Conservation (phyloP, 345 rosid genomes). For the Sisymbrium altissimum region DNA sequence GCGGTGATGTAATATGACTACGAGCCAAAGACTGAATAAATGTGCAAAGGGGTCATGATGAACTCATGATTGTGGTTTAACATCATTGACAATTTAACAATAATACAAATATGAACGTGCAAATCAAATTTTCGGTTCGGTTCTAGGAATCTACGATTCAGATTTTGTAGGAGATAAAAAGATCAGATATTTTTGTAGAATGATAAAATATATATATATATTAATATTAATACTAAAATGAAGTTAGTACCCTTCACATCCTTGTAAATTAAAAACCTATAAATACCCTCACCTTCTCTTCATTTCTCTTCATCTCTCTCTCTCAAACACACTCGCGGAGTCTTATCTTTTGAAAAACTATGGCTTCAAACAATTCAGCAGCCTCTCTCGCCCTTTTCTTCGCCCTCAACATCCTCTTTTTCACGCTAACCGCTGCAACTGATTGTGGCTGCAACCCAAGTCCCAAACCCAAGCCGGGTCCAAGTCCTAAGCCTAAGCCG, state of each 20-base stretch:
- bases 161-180: too few species aligned
- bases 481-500: constrained; percentile 5
- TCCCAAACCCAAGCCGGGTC: constrained; percentile 3
- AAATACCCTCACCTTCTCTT: constrained; percentile 1
- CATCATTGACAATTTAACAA: too few species aligned
- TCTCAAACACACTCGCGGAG: not conserved
- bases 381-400: constrained; percentile 30
- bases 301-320: constrained; percentile 10
- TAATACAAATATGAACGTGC: too few species aligned
- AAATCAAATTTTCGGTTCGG: too few species aligned
- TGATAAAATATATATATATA: not conserved
- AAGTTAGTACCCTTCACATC: constrained; percentile 12
- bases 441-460: constrained; percentile 25
- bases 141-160: too few species aligned
- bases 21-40: too few species aligned
- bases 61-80: too few species aligned
- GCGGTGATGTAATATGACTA: too few species aligned
- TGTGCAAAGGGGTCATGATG: too few species aligned
- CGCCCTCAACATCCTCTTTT: constrained; percentile 26
- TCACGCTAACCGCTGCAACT: constrained; percentile 22
- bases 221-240: not conserved
- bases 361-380: constrained; percentile 32
- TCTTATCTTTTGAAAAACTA: not conserved
- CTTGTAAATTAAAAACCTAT: not conserved
- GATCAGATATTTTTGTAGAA: too few species aligned